Base-by-base conservation (phyloP, 768 basidiomycete genomes). In the Serendipita sp. region DNA sequence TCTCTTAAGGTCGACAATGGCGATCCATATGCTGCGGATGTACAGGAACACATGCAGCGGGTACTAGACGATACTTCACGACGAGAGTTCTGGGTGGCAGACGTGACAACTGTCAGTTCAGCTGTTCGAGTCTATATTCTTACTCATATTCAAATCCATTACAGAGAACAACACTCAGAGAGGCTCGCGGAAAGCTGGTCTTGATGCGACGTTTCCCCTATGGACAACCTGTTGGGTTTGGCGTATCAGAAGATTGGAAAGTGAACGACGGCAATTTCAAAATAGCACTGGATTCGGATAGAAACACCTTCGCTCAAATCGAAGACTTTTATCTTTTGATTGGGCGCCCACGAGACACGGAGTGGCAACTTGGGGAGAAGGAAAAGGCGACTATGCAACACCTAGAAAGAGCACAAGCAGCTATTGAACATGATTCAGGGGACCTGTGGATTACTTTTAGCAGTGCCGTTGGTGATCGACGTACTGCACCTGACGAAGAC, bases 1-100 rank as follows among this genome's bases (percentile, higher is more conserved):
- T 60, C 56, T 28, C 34, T 60, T 8, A 60, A 60, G 34, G 56
- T 60, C 4, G 56, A 60, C 56, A 60, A 60, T 34, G 56, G 56
- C 10, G 56, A 60, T n/a, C 56, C 56, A 38, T n/a, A 28, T 34
- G 56, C 28, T 60, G 56, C 18, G 4, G 56, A 60, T 8, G 56
- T 60, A 1, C 28, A 60, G 30, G 28, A n/a, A 11, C 30, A n/a
- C 16, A 60, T 60, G 56, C 28, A 36, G 10, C 16, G n/a, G 34
- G 56, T 60, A 28, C 18, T 60, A 10, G 36, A 32, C 4, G 56
- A 30, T 10, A 60, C 56, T n/a, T 41, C 5, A 0, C 41, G 41
- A 41, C 10, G n/a, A 35, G 36, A 8, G 4, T 38, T 60, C 56
- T 60, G 56, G 56, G 56, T 60, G n/a, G 10, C 4, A 4, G 0